Evolutionary conservation across 345 rosid genomes (phyloP), one percentile per base, ranked within the genome.

Genomic region (Eucalyptus albens): DNA sequence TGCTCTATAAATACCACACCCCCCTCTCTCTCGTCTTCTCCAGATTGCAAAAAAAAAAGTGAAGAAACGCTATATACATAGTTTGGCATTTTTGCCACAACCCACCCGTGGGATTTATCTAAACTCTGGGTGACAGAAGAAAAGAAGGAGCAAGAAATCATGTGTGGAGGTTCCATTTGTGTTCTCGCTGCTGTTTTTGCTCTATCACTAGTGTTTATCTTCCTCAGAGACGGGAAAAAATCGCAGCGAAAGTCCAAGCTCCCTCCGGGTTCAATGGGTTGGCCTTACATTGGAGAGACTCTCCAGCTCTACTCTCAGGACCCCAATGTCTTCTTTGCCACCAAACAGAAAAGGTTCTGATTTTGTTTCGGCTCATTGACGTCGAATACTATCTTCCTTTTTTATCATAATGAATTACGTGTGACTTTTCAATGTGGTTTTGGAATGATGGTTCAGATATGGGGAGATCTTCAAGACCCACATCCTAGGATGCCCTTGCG

Each of bases 381-480:
- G 33, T 50, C 44, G 29, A 88, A 69, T 88, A 11, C 37, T 4
- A 33, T n/a, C 55, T 33, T 56, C 22, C 17, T 33, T 53, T 49
- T 49, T 83, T 19, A 77, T 77, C 83, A 19, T 77, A 40, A 77
- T 40, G 85, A 77, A 40, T 77, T 21, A 11, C 8, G 27, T 21
- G 85, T 77, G 85, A 77, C 83, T 77, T 77, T 77, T 77, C 15
- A 40, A 40, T 55, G 87, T 86, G 87, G 37, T 86, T 29, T 50
- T 80, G 87, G 31, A 89, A 60, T 86, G 83, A 82, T 37, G 65
- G 50, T 89, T 60, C 80, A 96, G 99, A 90, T 94, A 96, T 50
- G 99, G 99, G 42, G 97, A 97, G 93, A 95, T 97, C 87, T 97
- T 97, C 96, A 97, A 97, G 94, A 97, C 96, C 45, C 96, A 95